Base-by-base conservation (phyloP, 768 basidiomycete species). In the Auricularia heimuer region DNA sequence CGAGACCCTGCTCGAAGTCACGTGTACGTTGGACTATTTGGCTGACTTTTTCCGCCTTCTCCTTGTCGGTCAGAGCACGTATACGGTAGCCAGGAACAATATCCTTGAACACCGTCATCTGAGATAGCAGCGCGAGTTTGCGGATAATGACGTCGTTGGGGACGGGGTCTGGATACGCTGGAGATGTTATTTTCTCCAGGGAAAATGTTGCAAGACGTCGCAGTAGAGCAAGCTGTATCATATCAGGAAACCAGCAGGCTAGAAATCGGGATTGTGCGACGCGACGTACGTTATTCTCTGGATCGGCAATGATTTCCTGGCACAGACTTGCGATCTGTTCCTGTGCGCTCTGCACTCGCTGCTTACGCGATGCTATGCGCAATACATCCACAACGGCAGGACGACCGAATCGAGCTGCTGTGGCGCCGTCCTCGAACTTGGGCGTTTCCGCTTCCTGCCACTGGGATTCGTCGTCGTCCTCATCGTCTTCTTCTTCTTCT, bases 21-120 rank as follows among this genome's bases (percentile, higher is more conserved):
- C 97, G 84, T 69, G 90, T 88, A 33, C 86, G 83, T 18, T 87
- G 81, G 7, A 99, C 94, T 79, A 92, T 87, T 76, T 98, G 96
- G 74, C 92, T 86, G 68, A 97, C 93, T 77, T 96, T 97, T 75
- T 94, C 93, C 3, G 86, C 79, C 75, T 90, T 92, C 76, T 99
- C 97, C 68, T 84, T 84, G 62, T 94, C 96, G 6, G 93, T 94
- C 54, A 98, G 80, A 18, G 86, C 77, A 63, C 97, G 92, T 73
- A 99, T 96, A 66, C 94, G 88, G 75, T 98, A 99, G 3, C 93
- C 93, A 33, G 97, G 97, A 51, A 98, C 87, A 67, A 98, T 84
- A 74, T 99, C 97, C 73, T 93, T 94, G 82, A 92, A 97, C 11
- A 98, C 92, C 34, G 94, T 90, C 36, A 98, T 79, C 71, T 96